Evolutionary conservation across 495 filamentous ascomycete species (phyloP), one percentile per base, ranked within the genome.

Genomic region (Penicillium herquei): DNA sequence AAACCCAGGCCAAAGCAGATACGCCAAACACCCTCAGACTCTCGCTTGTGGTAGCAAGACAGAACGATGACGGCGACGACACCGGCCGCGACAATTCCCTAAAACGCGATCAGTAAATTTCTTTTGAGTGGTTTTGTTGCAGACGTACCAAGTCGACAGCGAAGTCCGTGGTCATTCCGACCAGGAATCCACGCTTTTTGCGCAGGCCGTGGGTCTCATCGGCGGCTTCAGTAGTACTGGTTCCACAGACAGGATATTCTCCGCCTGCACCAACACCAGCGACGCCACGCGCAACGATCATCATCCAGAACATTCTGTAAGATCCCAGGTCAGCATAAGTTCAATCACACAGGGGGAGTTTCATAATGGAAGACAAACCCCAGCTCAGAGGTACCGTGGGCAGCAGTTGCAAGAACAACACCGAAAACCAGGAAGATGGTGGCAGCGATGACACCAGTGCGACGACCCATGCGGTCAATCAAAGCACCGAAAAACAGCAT

Each of bases 181-280:
- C 69, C 11, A 73, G 41, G 12, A 73, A 60, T 26, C 70, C 70
- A 9, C 70, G 59, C 12, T 50, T 58, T 34, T 61, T 61, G 17
- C 69, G 63, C 31, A 72, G 46, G 12, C 56, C 33, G 6, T 52
- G 33, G 8, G 54, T 61, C 55, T 78, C 77, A 53, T 82, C 78
- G 1, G 77, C 70, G 1, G 73, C 76, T 59, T 81, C 79, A 7
- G 70, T 71, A 10, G 77, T 74, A 44, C 63, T 70, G 3, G 75
- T 73, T 6, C 68, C 70, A 31, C 67, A 76, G 13, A 77, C 77
- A 11, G 77, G 74, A 65, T 78, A 77, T 61, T 77, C 76, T 52
- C 77, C 77, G 7, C 75, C 77, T 5, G 72, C 70, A 0, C 80
- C 80, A 51, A 84, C 78, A 3, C 81, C 81, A n/a, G 73, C 73